Conservation (phyloP, 2,329 filamentous ascomycete species). For the Colletotrichum camelliae region DNA sequence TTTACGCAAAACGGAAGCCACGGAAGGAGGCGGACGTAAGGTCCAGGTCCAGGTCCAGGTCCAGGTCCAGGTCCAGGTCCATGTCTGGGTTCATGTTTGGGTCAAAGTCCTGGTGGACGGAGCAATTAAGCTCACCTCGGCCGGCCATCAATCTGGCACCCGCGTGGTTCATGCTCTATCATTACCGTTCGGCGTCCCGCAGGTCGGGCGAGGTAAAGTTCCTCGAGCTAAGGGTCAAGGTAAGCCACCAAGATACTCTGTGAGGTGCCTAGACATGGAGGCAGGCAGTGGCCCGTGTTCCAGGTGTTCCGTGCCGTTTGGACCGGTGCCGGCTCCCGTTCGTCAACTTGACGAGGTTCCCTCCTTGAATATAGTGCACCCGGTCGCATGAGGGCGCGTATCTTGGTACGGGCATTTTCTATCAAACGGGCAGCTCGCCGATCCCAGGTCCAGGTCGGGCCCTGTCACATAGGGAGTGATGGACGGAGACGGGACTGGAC, state of each 20-base stretch:
- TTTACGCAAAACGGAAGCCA: slow-evolving; percentile 3
- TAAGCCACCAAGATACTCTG: neutral
- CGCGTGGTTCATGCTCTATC: neutral
- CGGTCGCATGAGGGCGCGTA: neutral
- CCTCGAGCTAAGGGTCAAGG: neutral
- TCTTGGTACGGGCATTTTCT: neutral
- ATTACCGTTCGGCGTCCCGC: neutral
- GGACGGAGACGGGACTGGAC: neutral
- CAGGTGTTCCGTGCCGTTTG: neutral
- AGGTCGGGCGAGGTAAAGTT: neutral
- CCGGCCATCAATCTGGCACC: neutral
- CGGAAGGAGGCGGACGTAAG: neutral
- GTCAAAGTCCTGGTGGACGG: neutral
- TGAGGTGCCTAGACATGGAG: neutral
- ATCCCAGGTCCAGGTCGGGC: neutral
- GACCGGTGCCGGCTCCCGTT: neutral
- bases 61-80: neutral
- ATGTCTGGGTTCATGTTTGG: neutral
- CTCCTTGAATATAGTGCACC: neutral
- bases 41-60: neutral
- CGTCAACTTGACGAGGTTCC: neutral
- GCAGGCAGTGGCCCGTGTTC: neutral
- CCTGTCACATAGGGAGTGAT: neutral
- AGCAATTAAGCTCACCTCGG: neutral
- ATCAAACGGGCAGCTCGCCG: neutral